Percentiles rank a stretch among this genome's conserved stretches.
phyloP scores from a whole-genome alignment of 1,139 yeast species.

The Hyphopichia buzzinii region DNA sequence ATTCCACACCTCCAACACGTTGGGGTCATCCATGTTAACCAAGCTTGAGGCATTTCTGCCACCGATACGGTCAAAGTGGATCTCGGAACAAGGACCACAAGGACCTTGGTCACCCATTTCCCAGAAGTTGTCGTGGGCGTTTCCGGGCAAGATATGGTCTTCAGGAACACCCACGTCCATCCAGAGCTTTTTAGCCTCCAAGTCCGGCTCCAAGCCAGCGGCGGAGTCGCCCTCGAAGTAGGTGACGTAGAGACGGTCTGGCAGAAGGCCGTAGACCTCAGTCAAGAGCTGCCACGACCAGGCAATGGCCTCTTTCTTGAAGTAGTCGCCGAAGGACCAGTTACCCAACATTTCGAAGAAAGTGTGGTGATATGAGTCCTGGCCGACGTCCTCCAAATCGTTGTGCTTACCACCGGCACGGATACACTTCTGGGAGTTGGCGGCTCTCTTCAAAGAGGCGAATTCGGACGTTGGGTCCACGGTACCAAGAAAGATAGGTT shows the following conservation, averaged over 20 bases:
- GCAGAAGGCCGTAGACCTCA: slow-evolving; percentile 71
- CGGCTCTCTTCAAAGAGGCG: slow-evolving; percentile 80
- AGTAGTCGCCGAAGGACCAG: slow-evolving; percentile 99
- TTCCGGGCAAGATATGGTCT: slow-evolving; percentile 90
- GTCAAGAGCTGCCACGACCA: slow-evolving; percentile 93
- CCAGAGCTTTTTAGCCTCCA: slow-evolving; percentile 92
- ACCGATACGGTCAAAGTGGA: slow-evolving; percentile 96
- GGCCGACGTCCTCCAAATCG: slow-evolving; percentile 97
- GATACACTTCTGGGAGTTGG: slow-evolving; percentile 95
- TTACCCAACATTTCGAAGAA: slow-evolving; percentile 99
- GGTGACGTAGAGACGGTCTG: slow-evolving; percentile 84
- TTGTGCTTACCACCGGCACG: slow-evolving; percentile 99
- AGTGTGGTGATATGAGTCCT: slow-evolving; percentile 96
- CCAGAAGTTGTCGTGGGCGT: slow-evolving; percentile 93
- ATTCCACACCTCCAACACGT: slow-evolving; percentile 97
- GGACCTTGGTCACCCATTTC: slow-evolving; percentile 99
- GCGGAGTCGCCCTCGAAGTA: slow-evolving; percentile 91
- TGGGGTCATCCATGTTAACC: slow-evolving; percentile 96
- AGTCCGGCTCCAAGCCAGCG: slow-evolving; percentile 86
- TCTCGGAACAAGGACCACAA: slow-evolving; percentile 98
- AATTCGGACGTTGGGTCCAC: slow-evolving; percentile 93
- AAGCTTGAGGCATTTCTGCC: slow-evolving; percentile 90
- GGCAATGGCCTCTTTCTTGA: slow-evolving; percentile 86
- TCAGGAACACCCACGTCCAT: slow-evolving; percentile 81
- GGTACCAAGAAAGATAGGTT: slow-evolving; percentile 94